These are phyloP conservation scores for Cladophialophora immunda DNA, from an alignment of 2,329 filamentous ascomycete species.

Conservation along the genomic window DNA sequence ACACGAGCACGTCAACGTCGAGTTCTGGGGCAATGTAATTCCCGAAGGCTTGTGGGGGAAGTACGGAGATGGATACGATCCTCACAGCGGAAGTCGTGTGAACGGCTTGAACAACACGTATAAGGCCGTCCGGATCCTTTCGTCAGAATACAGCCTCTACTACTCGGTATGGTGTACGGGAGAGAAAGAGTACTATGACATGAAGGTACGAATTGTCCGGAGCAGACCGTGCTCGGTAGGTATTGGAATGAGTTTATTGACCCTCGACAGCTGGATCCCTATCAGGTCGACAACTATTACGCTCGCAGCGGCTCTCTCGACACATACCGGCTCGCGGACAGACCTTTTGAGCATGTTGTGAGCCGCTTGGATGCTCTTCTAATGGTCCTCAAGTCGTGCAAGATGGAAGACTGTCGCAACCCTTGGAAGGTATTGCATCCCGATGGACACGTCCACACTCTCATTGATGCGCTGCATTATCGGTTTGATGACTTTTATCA, in stretches of 20 bases:
- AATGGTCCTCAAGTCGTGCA: slow-evolving; percentile 51
- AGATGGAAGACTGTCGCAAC: slow-evolving; percentile 46
- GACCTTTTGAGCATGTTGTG: slow-evolving; percentile 37
- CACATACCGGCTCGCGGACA: too few species aligned
- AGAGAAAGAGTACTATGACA: slow-evolving; percentile 52
- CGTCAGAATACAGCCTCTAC: slow-evolving; percentile 48
- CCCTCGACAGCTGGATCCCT: too few species aligned
- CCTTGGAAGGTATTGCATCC: slow-evolving; percentile 51
- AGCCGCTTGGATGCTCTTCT: slow-evolving; percentile 48
- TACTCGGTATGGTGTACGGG: slow-evolving; percentile 53
- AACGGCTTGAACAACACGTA: slow-evolving; percentile 45
- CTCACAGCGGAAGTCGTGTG: too few species aligned
- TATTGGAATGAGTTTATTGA: too few species aligned
- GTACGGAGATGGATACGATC: slow-evolving; percentile 39
- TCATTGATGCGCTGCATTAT: slow-evolving; percentile 45
- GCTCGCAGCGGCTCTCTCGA: too few species aligned
- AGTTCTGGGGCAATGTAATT: slow-evolving; percentile 46
- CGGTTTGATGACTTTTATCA: slow-evolving; percentile 18
- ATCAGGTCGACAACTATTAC: too few species aligned
- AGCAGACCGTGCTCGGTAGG: too few species aligned
- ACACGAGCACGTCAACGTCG: too few species aligned
- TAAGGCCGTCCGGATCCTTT: slow-evolving; percentile 49
- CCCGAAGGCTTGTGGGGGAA: slow-evolving; percentile 61
- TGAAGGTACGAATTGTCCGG: slow-evolving; percentile 26
- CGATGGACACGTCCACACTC: slow-evolving; percentile 41